Base-by-base conservation (phyloP, 306 rosid species). In the Inga laurina region DNA sequence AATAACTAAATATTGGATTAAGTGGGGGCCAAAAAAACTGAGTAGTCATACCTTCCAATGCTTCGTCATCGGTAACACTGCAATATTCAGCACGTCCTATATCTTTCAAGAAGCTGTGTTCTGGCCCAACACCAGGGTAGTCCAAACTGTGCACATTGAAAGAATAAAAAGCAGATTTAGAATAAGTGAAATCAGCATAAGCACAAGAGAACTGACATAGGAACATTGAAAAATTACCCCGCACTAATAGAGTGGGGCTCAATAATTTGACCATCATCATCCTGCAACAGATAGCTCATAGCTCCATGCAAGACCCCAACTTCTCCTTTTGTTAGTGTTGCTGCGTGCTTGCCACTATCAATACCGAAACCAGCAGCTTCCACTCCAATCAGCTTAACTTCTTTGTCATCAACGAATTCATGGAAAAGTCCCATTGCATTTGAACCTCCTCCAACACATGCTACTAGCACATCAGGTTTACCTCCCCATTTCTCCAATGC, bases 91-190 rank as follows among this genome's bases (percentile, higher is more conserved):
- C 99, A 19, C 99, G 98, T 3, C 90, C 87, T 12, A 61, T 4
- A 78, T 96, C 98, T 84, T 96, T 96, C 83, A 93, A 88, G 84
- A 88, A 96, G 82, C 99, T 96, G 68, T 96, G 98, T 91, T 96
- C 98, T 5, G 98, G 99, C 79, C 99, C 98, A 87, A 96, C 99
- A 74, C 99, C 98, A 43, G 98, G 99, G 90, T 96, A 96, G 88
- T 96, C 98, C 98, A 96, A 89, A 56, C 99, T 96, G 81, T 64
- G 81, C 43, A 52, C 46, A 70, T 79, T 10, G 30, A 16, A 16
- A 65, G 11, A 70, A 74, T 66, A 52, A 88, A 45, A 66, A 68
- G 44, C 43, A 61, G 54, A 76, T 61, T 71, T 62, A 49, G 82
- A 54, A 79, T 34, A 62, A 72, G 65, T 44, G 61, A 79, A 57